Evolutionary conservation across 2,329 filamentous ascomycete species (phyloP).

Genomic region (Pseudogymnoascus sp.): DNA sequence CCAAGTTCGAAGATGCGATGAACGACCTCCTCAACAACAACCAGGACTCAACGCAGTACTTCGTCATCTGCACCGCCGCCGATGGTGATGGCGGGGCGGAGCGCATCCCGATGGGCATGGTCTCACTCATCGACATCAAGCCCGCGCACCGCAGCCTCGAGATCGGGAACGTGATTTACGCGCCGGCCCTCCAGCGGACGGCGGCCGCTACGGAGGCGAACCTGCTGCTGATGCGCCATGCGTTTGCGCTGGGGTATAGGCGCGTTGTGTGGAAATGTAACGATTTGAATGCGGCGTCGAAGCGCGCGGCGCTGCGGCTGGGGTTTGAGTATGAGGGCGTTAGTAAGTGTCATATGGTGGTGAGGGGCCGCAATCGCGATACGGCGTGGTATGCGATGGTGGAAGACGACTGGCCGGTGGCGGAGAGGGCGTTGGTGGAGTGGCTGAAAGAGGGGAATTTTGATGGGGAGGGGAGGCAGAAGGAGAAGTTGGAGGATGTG

Average conservation of each 20-base stretch:
- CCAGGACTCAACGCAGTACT: constrained; percentile 35
- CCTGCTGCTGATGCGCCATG: constrained; percentile 45
- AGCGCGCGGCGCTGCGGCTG: constrained; percentile 44
- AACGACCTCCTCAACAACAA: constrained; percentile 19
- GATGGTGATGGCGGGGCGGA: background rate
- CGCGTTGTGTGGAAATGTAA: constrained; percentile 60
- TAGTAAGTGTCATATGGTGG: constrained; percentile 53
- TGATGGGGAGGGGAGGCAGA: constrained; percentile 44
- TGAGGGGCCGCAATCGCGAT: constrained; percentile 48
- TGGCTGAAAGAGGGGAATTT: constrained; percentile 52
- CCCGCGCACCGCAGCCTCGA: constrained; percentile 43
- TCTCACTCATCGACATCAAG: constrained; percentile 37
- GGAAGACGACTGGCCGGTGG: constrained; percentile 47
- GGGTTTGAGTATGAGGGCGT: constrained; percentile 52
- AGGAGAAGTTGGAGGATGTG: constrained; percentile 31
- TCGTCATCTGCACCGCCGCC: constrained; percentile 31
- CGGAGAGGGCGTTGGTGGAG: constrained; percentile 37
- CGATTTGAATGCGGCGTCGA: constrained; percentile 43
- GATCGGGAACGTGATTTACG: constrained; percentile 47
- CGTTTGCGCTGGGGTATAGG: constrained; percentile 46
- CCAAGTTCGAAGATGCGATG: constrained; percentile 25
- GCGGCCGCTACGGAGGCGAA: constrained; percentile 48
- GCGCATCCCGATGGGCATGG: constrained; percentile 30
- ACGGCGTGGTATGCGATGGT: constrained; percentile 52
- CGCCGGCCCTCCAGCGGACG: constrained; percentile 42